Evolutionary conservation across 768 basidiomycete species (phyloP).

Genomic region (Saitozyma podzolica): DNA sequence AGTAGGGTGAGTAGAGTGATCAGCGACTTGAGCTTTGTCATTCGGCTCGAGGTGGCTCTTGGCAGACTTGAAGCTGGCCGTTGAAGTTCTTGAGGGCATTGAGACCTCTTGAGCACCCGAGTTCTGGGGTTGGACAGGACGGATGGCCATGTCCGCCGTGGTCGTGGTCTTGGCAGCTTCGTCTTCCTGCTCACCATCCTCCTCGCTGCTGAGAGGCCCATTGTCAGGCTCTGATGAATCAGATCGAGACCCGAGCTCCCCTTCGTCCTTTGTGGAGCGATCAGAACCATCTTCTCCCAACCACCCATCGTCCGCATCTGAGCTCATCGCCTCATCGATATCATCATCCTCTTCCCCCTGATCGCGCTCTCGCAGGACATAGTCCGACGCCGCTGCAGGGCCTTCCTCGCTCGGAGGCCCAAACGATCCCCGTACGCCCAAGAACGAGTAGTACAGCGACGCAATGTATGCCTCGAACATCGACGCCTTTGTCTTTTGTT

Average conservation of each 20-base stretch:
- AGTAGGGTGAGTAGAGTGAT: background rate
- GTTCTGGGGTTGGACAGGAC: too few relatives aligned
- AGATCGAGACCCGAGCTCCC: too few relatives aligned
- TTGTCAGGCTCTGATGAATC: too few relatives aligned
- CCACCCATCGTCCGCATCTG: background rate
- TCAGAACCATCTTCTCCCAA: background rate
- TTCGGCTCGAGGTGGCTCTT: background rate
- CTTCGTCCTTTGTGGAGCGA: background rate
- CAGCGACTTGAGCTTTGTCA: background rate
- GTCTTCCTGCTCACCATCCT: too few relatives aligned
- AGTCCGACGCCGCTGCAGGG: background rate
- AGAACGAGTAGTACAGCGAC: slow-evolving; percentile 32
- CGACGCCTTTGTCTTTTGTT: slow-evolving; percentile 26
- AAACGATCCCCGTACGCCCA: background rate
- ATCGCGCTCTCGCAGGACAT: background rate
- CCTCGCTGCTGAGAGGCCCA: too few relatives aligned
- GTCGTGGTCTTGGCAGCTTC: too few relatives aligned
- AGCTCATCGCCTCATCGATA: background rate
- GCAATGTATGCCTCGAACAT: slow-evolving; percentile 41
- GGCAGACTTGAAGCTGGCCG: background rate
- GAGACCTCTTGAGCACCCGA: too few relatives aligned
- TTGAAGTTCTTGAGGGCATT: too few relatives aligned
- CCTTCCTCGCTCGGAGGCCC: background rate
- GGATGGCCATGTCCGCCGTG: too few relatives aligned
- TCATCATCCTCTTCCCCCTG: background rate